Conservation (phyloP, 495 filamentous ascomycete genomes). For the Aspergillus incahuasiensis region DNA sequence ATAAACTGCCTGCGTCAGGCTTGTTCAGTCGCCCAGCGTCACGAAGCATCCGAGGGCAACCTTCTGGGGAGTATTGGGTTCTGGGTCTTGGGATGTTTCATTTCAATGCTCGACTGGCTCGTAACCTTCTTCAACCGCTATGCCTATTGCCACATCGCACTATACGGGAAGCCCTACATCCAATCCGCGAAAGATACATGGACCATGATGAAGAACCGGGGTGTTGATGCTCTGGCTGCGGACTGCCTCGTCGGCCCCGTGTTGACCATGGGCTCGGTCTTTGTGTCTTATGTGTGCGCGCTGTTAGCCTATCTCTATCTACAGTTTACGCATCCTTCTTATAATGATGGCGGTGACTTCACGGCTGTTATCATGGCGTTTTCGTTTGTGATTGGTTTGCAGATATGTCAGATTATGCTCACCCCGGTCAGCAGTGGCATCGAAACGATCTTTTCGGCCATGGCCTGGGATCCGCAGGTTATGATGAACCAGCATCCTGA, state of each 20-base stretch:
- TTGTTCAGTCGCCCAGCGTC: conserved; percentile 65
- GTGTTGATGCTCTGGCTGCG: conserved; percentile 83
- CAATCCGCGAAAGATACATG: conserved; percentile 83
- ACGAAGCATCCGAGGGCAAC: conserved; percentile 62
- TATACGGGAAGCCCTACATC: conserved; percentile 86
- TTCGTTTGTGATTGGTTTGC: conserved; percentile 76
- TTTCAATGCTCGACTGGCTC: conserved; percentile 77
- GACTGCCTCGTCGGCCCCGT: conserved; percentile 90
- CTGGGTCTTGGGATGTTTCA: conserved; percentile 70
- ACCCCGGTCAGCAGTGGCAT: conserved; percentile 61
- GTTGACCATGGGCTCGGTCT: conserved; percentile 78
- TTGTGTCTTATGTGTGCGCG: conserved; percentile 77
- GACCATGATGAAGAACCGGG: conserved; percentile 85
- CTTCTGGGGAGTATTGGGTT: conserved; percentile 60
- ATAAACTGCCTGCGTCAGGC: conserved; percentile 78
- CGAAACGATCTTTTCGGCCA: conserved; percentile 82
- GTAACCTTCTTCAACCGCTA: conserved; percentile 69
- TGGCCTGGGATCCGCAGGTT: conserved; percentile 85
- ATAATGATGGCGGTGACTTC: conserved; percentile 66
- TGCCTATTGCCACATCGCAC: conserved; percentile 85
- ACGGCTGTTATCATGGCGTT: conserved; percentile 79
- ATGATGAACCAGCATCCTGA: conserved; percentile 78
- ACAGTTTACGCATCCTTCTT: conserved; percentile 68
- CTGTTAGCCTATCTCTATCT: conserved; percentile 82
- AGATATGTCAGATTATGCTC: conserved; percentile 85